phyloP scores from a whole-genome alignment of 345 rosid genomes.

The Murraya koenigii region DNA sequence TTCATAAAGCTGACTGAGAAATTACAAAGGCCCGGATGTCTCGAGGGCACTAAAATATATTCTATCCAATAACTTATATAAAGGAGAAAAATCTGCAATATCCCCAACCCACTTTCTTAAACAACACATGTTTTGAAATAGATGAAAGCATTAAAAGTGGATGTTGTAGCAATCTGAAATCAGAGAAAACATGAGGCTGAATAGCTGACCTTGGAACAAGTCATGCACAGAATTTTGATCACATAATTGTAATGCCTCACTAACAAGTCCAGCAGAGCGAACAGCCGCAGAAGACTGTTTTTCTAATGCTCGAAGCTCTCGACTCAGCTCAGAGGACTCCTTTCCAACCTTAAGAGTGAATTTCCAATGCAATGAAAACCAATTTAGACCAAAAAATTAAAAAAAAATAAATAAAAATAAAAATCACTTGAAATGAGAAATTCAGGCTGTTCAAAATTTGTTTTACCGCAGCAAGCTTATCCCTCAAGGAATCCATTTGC shows the following conservation, averaged over 20 bases:
- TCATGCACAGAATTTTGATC: constrained; percentile 44
- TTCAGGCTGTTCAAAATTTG: background rate
- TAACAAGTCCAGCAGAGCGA: constrained; percentile 41
- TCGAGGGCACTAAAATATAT: background rate
- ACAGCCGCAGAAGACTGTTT: constrained; percentile 44
- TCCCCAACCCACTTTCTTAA: background rate
- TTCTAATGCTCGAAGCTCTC: constrained; percentile 60
- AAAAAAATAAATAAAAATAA: no score
- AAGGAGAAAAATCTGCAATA: background rate
- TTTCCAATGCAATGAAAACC: constrained; percentile 6
- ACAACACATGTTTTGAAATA: background rate
- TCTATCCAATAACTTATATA: background rate
- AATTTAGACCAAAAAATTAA: background rate
- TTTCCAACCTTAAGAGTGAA: constrained; percentile 42
- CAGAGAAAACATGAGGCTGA: background rate
- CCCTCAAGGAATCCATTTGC: constrained; percentile 61
- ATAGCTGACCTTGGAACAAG: constrained; percentile 58
- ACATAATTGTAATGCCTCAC: constrained; percentile 50
- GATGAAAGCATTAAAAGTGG: background rate
- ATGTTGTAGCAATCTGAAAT: background rate
- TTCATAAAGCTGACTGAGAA: background rate
- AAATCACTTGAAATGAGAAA: background rate
- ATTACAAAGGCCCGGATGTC: background rate
- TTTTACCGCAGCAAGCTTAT: constrained; percentile 60
- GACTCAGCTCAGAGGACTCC: constrained; percentile 58